Conservation (phyloP, 2,329 filamentous ascomycete genomes). For the Stromatinia cepivora region DNA sequence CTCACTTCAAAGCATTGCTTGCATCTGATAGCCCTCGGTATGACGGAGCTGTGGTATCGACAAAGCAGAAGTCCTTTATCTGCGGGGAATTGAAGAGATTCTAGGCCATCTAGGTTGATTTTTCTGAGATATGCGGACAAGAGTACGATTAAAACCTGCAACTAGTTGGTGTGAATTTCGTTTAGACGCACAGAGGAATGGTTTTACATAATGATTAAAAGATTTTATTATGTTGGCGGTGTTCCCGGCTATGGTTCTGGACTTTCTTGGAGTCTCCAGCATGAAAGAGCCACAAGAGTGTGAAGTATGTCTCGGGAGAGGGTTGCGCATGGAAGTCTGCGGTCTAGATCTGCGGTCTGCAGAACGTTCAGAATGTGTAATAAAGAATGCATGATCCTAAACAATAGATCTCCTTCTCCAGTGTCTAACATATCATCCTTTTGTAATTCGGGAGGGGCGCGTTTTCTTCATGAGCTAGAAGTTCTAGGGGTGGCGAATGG, state of each 20-base stretch:
- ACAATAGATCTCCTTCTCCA: background rate
- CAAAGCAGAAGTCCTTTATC: background rate
- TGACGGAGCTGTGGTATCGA: background rate
- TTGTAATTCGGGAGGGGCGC: too few species aligned
- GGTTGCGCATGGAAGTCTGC: background rate
- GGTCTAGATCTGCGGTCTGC: background rate
- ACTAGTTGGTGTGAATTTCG: too few species aligned
- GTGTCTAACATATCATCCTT: too few species aligned
- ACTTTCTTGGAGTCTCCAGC: background rate
- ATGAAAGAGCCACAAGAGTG: too few species aligned
- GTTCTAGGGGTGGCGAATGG: background rate
- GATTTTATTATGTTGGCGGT: background rate
- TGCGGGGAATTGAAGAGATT: background rate
- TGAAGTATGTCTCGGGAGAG: background rate
- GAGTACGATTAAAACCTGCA: too few species aligned
- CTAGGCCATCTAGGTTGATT: background rate
- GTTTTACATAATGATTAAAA: accelerated
- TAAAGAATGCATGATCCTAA: too few species aligned
- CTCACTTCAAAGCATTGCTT: background rate
- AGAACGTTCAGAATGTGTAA: too few species aligned
- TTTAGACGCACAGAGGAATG: background rate
- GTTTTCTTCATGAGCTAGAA: too few species aligned
- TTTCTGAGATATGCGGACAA: background rate
- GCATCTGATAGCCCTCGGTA: background rate
- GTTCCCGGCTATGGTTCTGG: background rate